Conservation (phyloP, 2,329 filamentous ascomycete species). For the Anisogramma anomala region DNA sequence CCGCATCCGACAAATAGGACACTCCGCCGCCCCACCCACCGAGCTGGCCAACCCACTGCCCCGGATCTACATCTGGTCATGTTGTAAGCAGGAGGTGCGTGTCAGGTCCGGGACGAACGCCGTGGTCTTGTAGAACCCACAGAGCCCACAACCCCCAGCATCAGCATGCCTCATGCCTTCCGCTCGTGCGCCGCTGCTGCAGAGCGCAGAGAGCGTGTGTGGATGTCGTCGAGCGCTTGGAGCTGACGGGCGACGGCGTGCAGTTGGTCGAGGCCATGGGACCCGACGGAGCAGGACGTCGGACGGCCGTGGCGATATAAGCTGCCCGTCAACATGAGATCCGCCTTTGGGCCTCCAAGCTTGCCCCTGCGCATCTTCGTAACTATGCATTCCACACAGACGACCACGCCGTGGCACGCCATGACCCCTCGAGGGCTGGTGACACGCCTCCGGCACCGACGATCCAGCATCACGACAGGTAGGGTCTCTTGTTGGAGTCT, state of each 20-base stretch:
- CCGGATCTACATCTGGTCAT: not conserved
- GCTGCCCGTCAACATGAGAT: not conserved
- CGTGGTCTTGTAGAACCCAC: too few species aligned
- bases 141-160: too few species aligned
- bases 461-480: constrained; percentile 7
- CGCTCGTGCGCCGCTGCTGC: not conserved
- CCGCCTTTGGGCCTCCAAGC: not conserved
- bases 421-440: constrained; percentile 2
- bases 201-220: not conserved
- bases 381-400: not conserved
- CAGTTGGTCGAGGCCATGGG: constrained; percentile 1
- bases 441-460: constrained; percentile 6
- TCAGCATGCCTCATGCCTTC: not conserved
- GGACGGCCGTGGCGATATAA: not conserved
- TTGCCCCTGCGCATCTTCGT: not conserved
- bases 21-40: constrained; percentile 3
- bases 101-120: too few species aligned
- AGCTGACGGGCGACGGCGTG: not conserved
- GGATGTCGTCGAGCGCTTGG: not conserved
- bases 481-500: not conserved
- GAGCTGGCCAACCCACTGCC: constrained; percentile 2
- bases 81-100: too few species aligned
- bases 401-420: not conserved
- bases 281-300: not conserved
- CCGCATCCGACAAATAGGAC: constrained; percentile 5